Percentiles rank a stretch among this genome's conserved stretches.
Conservation (phyloP, 148 eudicot species). For the Linanthus parryae region DNA sequence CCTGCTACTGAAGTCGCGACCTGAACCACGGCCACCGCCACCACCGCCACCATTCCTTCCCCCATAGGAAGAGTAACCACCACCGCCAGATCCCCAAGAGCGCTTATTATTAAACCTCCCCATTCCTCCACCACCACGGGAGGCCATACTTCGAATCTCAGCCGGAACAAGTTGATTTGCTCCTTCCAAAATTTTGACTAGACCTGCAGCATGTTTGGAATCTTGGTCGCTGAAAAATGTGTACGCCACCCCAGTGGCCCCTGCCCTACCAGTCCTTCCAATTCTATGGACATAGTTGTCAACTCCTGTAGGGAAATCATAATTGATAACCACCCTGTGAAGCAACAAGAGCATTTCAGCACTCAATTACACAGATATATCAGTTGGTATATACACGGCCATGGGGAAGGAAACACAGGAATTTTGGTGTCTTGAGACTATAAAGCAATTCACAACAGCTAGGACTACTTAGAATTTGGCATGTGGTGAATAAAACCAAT, state of each 20-base stretch:
- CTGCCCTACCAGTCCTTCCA: slow-evolving; percentile 97
- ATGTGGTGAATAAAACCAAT: too few species aligned
- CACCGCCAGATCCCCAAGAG: slow-evolving; percentile 41
- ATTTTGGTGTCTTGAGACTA: too few species aligned
- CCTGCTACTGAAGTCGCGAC: too few species aligned
- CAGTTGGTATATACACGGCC: too few species aligned
- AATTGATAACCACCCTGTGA: slow-evolving; percentile 82
- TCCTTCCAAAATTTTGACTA: slow-evolving; percentile 77
- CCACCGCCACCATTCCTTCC: slow-evolving; percentile 21
- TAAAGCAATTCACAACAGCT: too few species aligned
- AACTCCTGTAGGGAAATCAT: slow-evolving; percentile 83
- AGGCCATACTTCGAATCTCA: slow-evolving; percentile 72
- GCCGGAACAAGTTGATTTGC: slow-evolving; percentile 73
- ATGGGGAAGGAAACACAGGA: too few species aligned
- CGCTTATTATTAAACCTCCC: too few species aligned
- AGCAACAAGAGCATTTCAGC: too few species aligned
- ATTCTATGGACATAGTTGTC: slow-evolving; percentile 96
- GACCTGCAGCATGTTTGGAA: slow-evolving; percentile 74
- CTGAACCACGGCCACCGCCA: too few species aligned
- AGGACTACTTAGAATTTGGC: too few species aligned
- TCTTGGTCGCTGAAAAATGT: slow-evolving; percentile 74
- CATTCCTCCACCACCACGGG: slow-evolving; percentile 79
- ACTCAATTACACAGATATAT: too few species aligned
- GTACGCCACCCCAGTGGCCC: slow-evolving; percentile 79
- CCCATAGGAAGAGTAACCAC: slow-evolving; percentile 18